These are phyloP conservation scores for Aspergillus thermomutatus DNA, from an alignment of 2,329 filamentous ascomycete genomes.

Conservation along the genomic window DNA sequence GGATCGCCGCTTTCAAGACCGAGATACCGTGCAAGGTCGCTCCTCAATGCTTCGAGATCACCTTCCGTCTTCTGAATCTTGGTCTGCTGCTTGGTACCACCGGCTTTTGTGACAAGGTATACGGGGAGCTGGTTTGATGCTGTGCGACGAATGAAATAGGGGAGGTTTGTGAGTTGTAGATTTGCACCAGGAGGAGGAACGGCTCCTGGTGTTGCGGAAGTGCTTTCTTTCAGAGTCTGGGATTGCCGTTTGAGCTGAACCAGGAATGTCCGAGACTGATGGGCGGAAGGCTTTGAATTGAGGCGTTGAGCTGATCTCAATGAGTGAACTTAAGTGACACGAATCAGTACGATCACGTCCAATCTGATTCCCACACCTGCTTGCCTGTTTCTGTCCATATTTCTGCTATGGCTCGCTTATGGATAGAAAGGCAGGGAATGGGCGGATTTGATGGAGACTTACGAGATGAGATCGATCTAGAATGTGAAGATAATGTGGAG, in stretches of 20 bases:
- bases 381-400: neutral
- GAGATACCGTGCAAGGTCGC: slow-evolving; percentile 61
- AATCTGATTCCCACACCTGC: neutral
- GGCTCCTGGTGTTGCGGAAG: slow-evolving; percentile 16
- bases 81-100: slow-evolving; percentile 73
- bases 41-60: slow-evolving; percentile 59
- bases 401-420: neutral
- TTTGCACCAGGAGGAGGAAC: slow-evolving; percentile 30
- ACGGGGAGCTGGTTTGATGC: slow-evolving; percentile 68
- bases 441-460: slow-evolving; percentile 21
- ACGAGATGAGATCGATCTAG: slow-evolving; percentile 28
- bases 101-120: slow-evolving; percentile 70
- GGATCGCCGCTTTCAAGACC: slow-evolving; percentile 50
- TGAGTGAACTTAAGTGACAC: slow-evolving; percentile 15
- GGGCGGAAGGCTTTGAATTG: slow-evolving; percentile 13
- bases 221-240: slow-evolving; percentile 30
- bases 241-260: slow-evolving; percentile 36
- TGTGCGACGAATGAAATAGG: slow-evolving; percentile 72
- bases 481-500: slow-evolving; percentile 26
- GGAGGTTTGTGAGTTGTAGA: slow-evolving; percentile 45
- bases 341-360: slow-evolving; percentile 10
- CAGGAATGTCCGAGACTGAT: slow-evolving; percentile 36
- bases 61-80: slow-evolving; percentile 77
- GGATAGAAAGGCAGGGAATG: slow-evolving; percentile 2
- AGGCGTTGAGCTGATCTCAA: slow-evolving; percentile 19